Base-by-base conservation (phyloP, 371 early-diverging fungal species). In the Ordospora colligata region DNA sequence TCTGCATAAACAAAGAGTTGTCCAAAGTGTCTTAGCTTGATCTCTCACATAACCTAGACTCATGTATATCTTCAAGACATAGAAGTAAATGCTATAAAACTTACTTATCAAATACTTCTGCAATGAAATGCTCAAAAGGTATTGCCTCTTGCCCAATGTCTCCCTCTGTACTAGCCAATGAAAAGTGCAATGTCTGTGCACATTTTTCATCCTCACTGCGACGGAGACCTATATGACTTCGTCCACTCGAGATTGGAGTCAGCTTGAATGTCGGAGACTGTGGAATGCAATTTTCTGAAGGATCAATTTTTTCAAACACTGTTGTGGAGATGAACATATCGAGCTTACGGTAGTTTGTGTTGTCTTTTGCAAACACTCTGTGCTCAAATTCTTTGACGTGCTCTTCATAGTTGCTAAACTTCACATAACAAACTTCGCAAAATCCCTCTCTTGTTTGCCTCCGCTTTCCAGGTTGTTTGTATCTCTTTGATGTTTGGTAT, bases 351-450 rank as follows among this genome's bases (percentile, higher is more conserved):
- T 83, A 84, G 62, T 82, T 80, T 12, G 23, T 25, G 51, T 69
- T 42, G 53, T 79, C 73, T 14, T 45, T 58, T 9, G 76, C 79
- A 65, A 62, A 73, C n/a, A 65, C 72, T 43, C 64, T 52, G 50
- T 84, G 85, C 40, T 74, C 73, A 19, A 43, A 32, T n/a, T 58
- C 58, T 19, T 47, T 21, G 9, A 83, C 68, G 69, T 84, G 85
- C 40, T 54, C 17, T 8, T 78, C 66, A 51, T 84, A 84, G 49
- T 83, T 79, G 11, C 32, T 51, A 65, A 73, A 84, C 58, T 74
- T 79, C 5, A 37, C 49, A 67, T 77, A 80, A 40, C 85, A 84
- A 10, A 84, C 49, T 58, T 84, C 85, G 62, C 85, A 84, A 25
- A 83, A 72, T 22, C 84, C 82, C 25, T 69, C 22, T 46, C 77